phyloP scores from a whole-genome alignment of 164 flowering plant genomes.

The Santalum album region DNA sequence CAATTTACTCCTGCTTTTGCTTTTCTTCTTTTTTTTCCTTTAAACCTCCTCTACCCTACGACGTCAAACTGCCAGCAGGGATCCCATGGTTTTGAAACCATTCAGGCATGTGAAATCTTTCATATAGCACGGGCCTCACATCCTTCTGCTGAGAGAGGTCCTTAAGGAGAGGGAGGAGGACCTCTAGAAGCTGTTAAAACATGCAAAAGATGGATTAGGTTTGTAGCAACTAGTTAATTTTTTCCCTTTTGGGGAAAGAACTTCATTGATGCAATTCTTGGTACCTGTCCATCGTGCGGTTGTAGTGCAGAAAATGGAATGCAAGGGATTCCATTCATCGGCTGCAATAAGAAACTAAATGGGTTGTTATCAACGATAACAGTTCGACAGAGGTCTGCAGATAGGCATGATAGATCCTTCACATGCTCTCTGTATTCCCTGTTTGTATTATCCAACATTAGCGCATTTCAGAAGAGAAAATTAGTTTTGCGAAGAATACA shows the following conservation, averaged over 20 bases:
- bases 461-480: no score
- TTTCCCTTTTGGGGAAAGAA: not conserved
- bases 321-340: constrained; percentile 90
- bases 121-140: constrained; percentile 70
- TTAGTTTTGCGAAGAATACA: no score
- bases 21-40: no score
- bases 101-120: constrained; percentile 87
- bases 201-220: not conserved
- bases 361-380: constrained; percentile 95
- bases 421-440: constrained; percentile 92
- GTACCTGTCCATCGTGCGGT: constrained; percentile 85
- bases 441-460: no score
- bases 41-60: constrained; percentile 1
- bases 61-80: constrained; percentile 42
- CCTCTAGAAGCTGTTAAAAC: constrained; percentile 63
- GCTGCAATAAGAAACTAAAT: constrained; percentile 93
- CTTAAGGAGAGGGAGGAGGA: constrained; percentile 80
- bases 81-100: constrained; percentile 93
- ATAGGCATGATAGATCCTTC: constrained; percentile 73
- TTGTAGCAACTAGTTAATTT: no score
- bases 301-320: constrained; percentile 85
- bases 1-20: no score
- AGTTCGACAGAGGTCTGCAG: constrained; percentile 62
- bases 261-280: not conserved
- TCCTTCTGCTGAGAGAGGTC: constrained; percentile 69